Percentiles rank a stretch among this genome's conserved stretches.
Evolutionary conservation across 352 stramenopile species (phyloP).

Genomic region (Globisporangium spiculum): DNA sequence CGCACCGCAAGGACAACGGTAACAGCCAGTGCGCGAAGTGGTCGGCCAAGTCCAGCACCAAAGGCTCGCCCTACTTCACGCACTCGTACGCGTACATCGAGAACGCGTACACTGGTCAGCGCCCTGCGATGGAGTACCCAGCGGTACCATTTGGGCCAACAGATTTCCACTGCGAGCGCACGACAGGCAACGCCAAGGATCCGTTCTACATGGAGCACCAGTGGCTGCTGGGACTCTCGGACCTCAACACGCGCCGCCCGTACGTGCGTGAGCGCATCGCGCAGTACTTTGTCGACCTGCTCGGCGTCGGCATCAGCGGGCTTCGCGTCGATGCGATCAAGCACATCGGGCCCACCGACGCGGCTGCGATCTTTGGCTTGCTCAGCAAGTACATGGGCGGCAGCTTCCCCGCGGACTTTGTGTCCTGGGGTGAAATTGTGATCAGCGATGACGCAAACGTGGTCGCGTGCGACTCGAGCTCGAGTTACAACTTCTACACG

Average conservation of each 20-base stretch:
- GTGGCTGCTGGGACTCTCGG: constrained; percentile 44
- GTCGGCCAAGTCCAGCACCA: constrained; percentile 22
- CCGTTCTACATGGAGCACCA: constrained; percentile 34
- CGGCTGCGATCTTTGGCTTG: constrained; percentile 45
- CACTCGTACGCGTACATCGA: constrained; percentile 32
- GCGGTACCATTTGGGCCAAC: constrained; percentile 51
- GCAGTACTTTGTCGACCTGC: constrained; percentile 64
- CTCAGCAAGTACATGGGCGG: constrained; percentile 61
- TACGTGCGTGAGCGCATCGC: constrained; percentile 63
- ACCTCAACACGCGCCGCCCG: constrained; percentile 53
- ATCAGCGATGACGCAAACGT: constrained; percentile 33
- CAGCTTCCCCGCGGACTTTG: constrained; percentile 51
- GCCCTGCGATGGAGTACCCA: constrained; percentile 49
- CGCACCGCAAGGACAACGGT: constrained; percentile 16
- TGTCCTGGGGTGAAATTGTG: constrained; percentile 57
- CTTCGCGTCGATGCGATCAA: constrained; percentile 65
- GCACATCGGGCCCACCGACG: constrained; percentile 51
- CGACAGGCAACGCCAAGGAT: constrained; percentile 36
- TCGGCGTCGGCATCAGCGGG: constrained; percentile 62
- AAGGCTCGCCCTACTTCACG: constrained; percentile 23
- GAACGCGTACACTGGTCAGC: constrained; percentile 40
- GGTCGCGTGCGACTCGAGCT: constrained; percentile 46
- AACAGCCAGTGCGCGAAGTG: constrained; percentile 18
- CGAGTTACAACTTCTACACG: constrained; percentile 60
- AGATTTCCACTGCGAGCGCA: constrained; percentile 63